phyloP scores from a whole-genome alignment of 2,329 filamentous ascomycete genomes.

The Aspergillus sergii region DNA sequence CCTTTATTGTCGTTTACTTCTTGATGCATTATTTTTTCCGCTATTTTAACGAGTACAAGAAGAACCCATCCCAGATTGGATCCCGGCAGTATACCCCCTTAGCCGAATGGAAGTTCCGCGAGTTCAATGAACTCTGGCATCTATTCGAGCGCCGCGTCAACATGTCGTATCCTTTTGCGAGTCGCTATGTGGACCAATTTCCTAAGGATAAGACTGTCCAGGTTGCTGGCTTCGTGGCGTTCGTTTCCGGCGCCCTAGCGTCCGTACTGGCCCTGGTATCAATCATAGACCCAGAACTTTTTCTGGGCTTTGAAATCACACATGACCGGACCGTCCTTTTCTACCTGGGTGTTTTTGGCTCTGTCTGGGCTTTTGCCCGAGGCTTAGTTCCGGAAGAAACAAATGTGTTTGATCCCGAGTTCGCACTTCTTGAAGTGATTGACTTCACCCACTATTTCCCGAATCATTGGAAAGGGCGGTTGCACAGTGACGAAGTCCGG shows the following conservation, averaged over 20 bases:
- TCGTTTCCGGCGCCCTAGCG: conserved; percentile 82
- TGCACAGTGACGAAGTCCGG: conserved; percentile 95
- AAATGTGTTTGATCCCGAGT: conserved; percentile 87
- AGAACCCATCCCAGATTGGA: conserved; percentile 84
- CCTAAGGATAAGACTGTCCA: conserved; percentile 93
- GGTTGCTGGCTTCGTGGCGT: conserved; percentile 79
- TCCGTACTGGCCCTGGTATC: conserved; percentile 83
- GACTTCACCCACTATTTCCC: conserved; percentile 92
- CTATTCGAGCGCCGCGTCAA: conserved; percentile 86
- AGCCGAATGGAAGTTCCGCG: conserved; percentile 96
- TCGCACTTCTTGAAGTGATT: conserved; percentile 83
- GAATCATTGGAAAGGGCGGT: conserved; percentile 79
- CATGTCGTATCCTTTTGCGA: conserved; percentile 93
- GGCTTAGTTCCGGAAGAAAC: conserved; percentile 87
- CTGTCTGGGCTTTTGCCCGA: conserved; percentile 79
- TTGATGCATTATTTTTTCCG: conserved; percentile 89
- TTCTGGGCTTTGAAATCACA: conserved; percentile 89
- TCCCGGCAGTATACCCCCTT: conserved; percentile 88
- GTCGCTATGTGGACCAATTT: conserved; percentile 91
- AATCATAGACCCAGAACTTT: conserved; percentile 85
- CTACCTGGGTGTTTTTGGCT: conserved; percentile 81
- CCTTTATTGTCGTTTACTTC: conserved; percentile 84
- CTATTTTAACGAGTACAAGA: conserved; percentile 97
- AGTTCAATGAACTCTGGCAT: conserved; percentile 96
- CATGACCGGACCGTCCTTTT: conserved; percentile 86